A percentile compares a stretch with the other conserved stretches of the same genome.
Conservation (phyloP, 768 basidiomycete species). For the Termitomyces sp. region DNA sequence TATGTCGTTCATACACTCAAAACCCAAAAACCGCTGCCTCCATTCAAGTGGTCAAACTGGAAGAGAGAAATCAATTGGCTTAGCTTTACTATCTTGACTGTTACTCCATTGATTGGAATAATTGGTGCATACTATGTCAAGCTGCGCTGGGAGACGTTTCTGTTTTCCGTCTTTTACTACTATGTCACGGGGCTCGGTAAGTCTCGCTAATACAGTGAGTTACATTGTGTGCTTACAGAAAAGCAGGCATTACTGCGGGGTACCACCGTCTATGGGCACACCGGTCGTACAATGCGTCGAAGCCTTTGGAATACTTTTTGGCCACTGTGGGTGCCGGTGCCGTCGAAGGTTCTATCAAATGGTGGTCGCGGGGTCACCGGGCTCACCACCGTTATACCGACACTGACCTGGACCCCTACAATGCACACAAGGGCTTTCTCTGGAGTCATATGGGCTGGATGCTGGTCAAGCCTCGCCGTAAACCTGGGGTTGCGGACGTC, state of each 20-base stretch:
- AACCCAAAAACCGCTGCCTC: constrained; percentile 63
- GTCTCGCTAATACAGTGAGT: constrained; percentile 15
- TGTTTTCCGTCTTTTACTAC: constrained; percentile 40
- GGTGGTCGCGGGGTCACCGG: constrained; percentile 98
- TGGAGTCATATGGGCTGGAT: constrained; percentile 93
- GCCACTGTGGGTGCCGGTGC: constrained; percentile 88
- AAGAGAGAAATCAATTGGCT: constrained; percentile 71
- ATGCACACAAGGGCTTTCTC: constrained; percentile 83
- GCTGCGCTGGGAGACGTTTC: constrained; percentile 67
- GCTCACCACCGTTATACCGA: constrained; percentile 97
- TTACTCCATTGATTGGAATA: constrained; percentile 71
- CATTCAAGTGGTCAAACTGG: constrained; percentile 56
- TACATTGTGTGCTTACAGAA: neutral
- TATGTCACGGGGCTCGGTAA: constrained; percentile 63
- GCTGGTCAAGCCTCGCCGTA: constrained; percentile 85
- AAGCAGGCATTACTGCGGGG: constrained; percentile 77
- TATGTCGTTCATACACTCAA: constrained; percentile 75
- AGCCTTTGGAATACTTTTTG: constrained; percentile 79
- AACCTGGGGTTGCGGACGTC: constrained; percentile 86
- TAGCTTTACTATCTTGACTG: constrained; percentile 63
- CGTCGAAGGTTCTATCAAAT: constrained; percentile 94
- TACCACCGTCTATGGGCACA: constrained; percentile 99
- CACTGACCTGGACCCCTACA: constrained; percentile 95
- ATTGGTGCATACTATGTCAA: constrained; percentile 64
- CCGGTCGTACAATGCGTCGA: constrained; percentile 88